These are phyloP conservation scores for Andrographis paniculata DNA, from an alignment of 305 asterid genomes.

Conservation along the genomic window DNA sequence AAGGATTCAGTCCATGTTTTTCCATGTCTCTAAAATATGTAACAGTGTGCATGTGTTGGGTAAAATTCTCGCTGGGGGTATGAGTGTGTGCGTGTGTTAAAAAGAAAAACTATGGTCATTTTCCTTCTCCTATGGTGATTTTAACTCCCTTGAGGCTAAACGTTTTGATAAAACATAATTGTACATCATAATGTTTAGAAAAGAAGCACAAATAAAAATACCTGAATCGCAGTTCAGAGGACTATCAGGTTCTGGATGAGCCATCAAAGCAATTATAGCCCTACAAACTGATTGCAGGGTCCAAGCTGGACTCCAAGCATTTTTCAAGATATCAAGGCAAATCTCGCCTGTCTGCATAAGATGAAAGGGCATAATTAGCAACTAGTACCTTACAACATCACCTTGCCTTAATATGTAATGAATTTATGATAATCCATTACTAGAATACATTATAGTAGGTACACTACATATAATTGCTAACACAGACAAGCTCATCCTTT, in stretches of 20 bases:
- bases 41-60: no score
- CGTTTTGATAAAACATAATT: no score
- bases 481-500: no score
- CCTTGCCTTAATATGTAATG: neutral
- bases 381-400: neutral
- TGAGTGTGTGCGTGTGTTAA: no score
- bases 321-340: constrained; percentile 98
- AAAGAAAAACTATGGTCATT: neutral
- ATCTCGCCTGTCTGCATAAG: constrained; percentile 86
- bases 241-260: constrained; percentile 98
- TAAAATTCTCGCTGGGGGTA: no score
- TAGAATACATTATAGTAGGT: no score
- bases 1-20: no score
- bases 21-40: no score
- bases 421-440: no score
- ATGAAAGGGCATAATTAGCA: neutral
- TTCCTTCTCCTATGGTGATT: neutral
- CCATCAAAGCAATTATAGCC: constrained; percentile 97
- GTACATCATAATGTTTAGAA: neutral
- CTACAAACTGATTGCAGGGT: constrained; percentile 96
- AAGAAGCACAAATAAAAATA: constrained; percentile 17
- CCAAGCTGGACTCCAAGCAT: constrained; percentile 99
- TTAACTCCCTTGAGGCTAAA: neutral
- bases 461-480: no score
- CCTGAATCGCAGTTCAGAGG: constrained; percentile 98